phyloP scores from a whole-genome alignment of 2,329 filamentous ascomycete species.

The Neofusicoccum sp. region DNA sequence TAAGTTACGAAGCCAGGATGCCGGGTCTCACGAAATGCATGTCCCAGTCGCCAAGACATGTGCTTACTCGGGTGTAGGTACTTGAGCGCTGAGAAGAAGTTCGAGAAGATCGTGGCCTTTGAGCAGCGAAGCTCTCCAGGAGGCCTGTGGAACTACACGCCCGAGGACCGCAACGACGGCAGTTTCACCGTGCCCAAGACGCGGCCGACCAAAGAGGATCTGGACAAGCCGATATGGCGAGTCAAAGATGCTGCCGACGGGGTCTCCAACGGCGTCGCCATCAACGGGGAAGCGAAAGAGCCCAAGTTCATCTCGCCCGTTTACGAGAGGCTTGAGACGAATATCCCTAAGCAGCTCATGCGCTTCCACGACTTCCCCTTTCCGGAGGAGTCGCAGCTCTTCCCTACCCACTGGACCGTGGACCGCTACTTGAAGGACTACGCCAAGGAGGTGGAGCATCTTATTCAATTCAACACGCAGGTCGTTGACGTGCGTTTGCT shows the following conservation, averaged over 20 bases:
- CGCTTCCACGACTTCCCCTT: slow-evolving; percentile 70
- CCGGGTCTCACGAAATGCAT: not conserved
- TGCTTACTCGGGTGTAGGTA: slow-evolving; percentile 51
- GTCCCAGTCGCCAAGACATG: not conserved
- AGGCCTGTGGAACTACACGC: slow-evolving; percentile 82
- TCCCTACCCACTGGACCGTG: slow-evolving; percentile 70
- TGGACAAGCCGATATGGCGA: slow-evolving; percentile 62
- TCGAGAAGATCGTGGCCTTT: slow-evolving; percentile 70
- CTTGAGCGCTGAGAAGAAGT: slow-evolving; percentile 67
- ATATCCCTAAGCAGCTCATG: slow-evolving; percentile 83
- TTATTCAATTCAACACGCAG: slow-evolving; percentile 69
- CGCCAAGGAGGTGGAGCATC: slow-evolving; percentile 62
- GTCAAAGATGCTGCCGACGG: not conserved
- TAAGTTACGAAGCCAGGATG: slow-evolving; percentile 26
- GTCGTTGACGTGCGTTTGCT: slow-evolving; percentile 58
- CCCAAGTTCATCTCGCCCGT: slow-evolving; percentile 77
- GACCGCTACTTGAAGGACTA: slow-evolving; percentile 73
- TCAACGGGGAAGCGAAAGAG: slow-evolving; percentile 28
- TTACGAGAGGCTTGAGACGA: slow-evolving; percentile 80
- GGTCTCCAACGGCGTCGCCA: not conserved
- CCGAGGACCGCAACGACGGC: slow-evolving; percentile 47
- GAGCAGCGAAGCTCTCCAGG: slow-evolving; percentile 77
- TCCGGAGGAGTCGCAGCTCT: slow-evolving; percentile 63
- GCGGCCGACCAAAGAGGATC: slow-evolving; percentile 45
- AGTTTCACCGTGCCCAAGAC: slow-evolving; percentile 63